A percentile compares a stretch with the other conserved stretches of the same genome.
Conservation (phyloP, 257 asterid species). For the Jasminum sambac region DNA sequence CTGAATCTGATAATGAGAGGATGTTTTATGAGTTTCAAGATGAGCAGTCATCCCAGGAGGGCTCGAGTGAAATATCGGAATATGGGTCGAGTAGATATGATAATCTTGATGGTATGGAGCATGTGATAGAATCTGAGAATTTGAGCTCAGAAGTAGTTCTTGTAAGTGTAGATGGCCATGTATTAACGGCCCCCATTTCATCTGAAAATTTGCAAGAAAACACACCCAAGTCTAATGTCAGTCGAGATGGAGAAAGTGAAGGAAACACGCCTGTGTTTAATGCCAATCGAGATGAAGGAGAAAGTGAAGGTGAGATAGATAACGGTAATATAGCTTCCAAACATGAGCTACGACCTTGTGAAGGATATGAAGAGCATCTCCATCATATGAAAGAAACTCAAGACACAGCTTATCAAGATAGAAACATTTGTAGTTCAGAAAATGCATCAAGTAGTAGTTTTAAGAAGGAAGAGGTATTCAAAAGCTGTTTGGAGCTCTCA, state of each 20-base stretch:
- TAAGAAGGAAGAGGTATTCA: conserved; percentile 51
- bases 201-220: conserved; percentile 60
- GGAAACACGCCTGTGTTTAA: conserved; percentile 66
- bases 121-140: conserved; percentile 57
- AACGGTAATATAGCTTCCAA: conserved; percentile 27
- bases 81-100: conserved; percentile 60
- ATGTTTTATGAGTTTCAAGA: conserved; percentile 81
- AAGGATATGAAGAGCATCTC: conserved; percentile 33
- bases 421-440: conserved; percentile 33
- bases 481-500: conserved; percentile 75
- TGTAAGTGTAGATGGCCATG: conserved; percentile 90
- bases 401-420: conserved; percentile 31
- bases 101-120: conserved; percentile 56
- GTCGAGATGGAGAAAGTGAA: conserved; percentile 66
- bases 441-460: conserved; percentile 31
- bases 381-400: conserved; percentile 30
- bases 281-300: conserved; percentile 71
- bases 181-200: conserved; percentile 85
- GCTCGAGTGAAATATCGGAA: conserved; percentile 63
- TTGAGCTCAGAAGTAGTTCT: conserved; percentile 80
- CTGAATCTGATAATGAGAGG: conserved; percentile 66
- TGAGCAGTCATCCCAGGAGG: conserved; percentile 65
- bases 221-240: conserved; percentile 73
- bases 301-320: conserved; percentile 22
- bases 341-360: conserved; percentile 33